These are phyloP conservation scores for Eimeria maxima DNA, from an alignment of 169 alveolate genomes.

Conservation along the genomic window DNA sequence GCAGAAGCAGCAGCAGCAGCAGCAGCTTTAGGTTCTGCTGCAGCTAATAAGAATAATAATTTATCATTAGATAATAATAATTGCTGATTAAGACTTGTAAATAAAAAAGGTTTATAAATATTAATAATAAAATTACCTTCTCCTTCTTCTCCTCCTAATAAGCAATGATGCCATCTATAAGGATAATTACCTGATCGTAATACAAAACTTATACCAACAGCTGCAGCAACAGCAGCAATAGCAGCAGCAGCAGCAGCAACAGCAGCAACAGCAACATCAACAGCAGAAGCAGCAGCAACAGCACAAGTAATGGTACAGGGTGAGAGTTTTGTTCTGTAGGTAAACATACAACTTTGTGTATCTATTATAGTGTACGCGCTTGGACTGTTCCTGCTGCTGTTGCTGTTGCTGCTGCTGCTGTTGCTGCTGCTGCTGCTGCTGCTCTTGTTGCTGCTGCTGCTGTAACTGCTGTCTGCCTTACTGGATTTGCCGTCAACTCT, in stretches of 20 bases:
- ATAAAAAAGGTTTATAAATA: background rate
- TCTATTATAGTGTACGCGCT: too few species aligned
- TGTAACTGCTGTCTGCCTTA: constrained; percentile 16
- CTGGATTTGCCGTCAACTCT: constrained; percentile 57
- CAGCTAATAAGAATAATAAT: background rate
- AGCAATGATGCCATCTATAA: constrained; percentile 59
- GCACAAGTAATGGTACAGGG: background rate
- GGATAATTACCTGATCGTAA: constrained; percentile 35
- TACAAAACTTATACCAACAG: constrained; percentile 55
- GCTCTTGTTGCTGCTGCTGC: constrained; percentile 46
- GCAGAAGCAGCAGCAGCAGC: background rate
- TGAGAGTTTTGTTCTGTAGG: background rate
- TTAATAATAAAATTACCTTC: constrained; percentile 42
- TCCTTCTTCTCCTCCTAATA: background rate
- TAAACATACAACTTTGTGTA: too few species aligned
- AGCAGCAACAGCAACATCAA: background rate
- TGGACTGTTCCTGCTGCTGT: background rate
- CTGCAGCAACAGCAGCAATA: constrained; percentile 57
- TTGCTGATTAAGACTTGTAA: constrained; percentile 40
- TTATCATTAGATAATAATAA: constrained; percentile 36
- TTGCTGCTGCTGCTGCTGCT: constrained; percentile 35
- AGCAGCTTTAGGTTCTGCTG: constrained; percentile 11
- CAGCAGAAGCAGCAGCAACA: background rate
- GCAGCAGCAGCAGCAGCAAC: constrained; percentile 23
- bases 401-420: constrained; percentile 63